Base-by-base conservation (phyloP, 2,329 filamentous ascomycete species). In the Neophaeococcomyces aloes region DNA sequence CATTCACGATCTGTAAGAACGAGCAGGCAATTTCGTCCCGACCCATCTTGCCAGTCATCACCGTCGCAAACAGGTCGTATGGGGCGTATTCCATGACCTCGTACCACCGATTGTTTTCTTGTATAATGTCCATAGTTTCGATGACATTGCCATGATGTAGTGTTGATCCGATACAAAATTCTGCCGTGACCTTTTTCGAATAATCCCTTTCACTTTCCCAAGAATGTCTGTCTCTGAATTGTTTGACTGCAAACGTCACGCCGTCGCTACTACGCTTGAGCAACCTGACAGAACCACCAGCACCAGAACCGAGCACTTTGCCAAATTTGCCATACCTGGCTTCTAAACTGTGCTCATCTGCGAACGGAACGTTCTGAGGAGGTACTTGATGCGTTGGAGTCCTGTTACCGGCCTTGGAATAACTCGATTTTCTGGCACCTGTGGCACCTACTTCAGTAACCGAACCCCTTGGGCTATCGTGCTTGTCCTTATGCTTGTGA, bases 11-110 rank as follows among this genome's bases (percentile, higher is more conserved):
- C 62, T 98, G 91, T 53, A 96, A 70, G 57, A 94, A 96, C 48
- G 81, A 82, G 64, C 91, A 98, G 3, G 80, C 81, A 48, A 96
- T 77, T 62, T 98, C 91, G 55, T 94, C 83, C 47, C 86, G 79
- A 31, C 78, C 78, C 91, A 98, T 98, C 65, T 87, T 94, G 29
- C 91, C 91, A 0, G 91, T 96, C 91, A 98, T 98, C 53, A 98
- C 91, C 52, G 93, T 94, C 10, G 91, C 91, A 61, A 98, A 98
- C 23, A 98, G 74, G 61, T 98, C 91, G 58, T 74, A 98, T 0
- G 91, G 91, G 8, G 88, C 91, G 59, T 94, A 98, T 60, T 98
- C 91, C 91, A 98, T 98, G 32, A 98, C 91, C 59, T 96, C 89
- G 58, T 87, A 98, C 86, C 91, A 98, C 52, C 83, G 87, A 39